Evolutionary conservation across 2,329 filamentous ascomycete genomes (phyloP).

Genomic region (Epichloe coenophiala): DNA sequence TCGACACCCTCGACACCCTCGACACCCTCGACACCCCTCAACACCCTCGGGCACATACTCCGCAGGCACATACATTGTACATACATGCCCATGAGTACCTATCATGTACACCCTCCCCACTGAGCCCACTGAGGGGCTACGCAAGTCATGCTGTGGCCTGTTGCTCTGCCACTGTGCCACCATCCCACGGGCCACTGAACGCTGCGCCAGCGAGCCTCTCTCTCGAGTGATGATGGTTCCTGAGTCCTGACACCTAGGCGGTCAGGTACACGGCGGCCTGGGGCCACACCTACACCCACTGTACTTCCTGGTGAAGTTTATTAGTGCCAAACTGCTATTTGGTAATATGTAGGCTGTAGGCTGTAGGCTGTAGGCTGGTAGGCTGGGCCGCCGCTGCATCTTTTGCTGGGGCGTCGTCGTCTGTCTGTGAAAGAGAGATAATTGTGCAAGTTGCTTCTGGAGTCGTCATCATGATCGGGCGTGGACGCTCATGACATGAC

Average conservation of each 20-base stretch:
- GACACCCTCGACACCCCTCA: background rate
- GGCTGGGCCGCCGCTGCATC: slow-evolving; percentile 11
- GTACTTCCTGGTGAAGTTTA: slow-evolving; percentile 18
- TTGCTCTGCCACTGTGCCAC: background rate
- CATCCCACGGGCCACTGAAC: slow-evolving; percentile 1
- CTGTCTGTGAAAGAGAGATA: slow-evolving; percentile 5
- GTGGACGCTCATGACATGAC: background rate
- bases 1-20: background rate
- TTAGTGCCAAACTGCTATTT: slow-evolving; percentile 10
- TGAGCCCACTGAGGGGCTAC: background rate
- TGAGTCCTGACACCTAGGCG: slow-evolving; percentile 14
- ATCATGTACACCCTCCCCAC: no score
- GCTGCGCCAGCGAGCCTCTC: background rate
- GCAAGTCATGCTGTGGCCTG: slow-evolving; percentile 3
- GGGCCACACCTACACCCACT: background rate
- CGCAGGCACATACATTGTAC: no score
- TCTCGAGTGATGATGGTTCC: slow-evolving; percentile 7
- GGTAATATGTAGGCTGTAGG: no score
- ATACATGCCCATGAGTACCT: background rate
- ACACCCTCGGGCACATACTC: background rate
- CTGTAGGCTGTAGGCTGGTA: no score
- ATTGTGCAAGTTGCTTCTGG: slow-evolving; percentile 7
- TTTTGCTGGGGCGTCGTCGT: slow-evolving; percentile 14
- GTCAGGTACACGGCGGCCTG: slow-evolving; percentile 8
- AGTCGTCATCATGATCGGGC: slow-evolving; percentile 19